Percentiles rank a stretch among this genome's conserved stretches.
phyloP scores from a whole-genome alignment of 2,329 filamentous ascomycete species.

The Rhinocladiella similis region DNA sequence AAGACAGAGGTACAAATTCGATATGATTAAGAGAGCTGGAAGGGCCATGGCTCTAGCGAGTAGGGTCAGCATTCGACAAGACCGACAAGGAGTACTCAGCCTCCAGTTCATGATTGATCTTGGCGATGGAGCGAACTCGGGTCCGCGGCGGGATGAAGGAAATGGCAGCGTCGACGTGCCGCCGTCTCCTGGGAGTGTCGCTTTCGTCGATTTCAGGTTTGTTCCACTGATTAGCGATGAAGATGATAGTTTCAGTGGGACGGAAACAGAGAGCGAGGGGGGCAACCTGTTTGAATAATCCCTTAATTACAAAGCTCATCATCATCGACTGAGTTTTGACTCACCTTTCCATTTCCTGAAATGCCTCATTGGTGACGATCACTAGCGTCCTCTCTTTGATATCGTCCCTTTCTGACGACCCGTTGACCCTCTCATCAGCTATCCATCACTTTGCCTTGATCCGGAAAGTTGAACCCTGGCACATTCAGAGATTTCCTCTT shows the following conservation, averaged over 20 bases:
- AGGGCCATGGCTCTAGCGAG: slow-evolving; percentile 91
- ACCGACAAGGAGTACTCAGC: slow-evolving; percentile 86
- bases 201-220: slow-evolving; percentile 50
- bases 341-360: too few relatives aligned
- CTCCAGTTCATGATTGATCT: slow-evolving; percentile 95
- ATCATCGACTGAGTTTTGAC: neutral
- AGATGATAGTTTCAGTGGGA: slow-evolving; percentile 39
- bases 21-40: slow-evolving; percentile 78
- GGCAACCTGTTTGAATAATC: neutral
- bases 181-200: slow-evolving; percentile 21
- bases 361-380: too few relatives aligned
- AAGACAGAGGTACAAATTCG: slow-evolving; percentile 81
- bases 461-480: too few relatives aligned
- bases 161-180: slow-evolving; percentile 9
- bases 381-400: too few relatives aligned
- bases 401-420: too few relatives aligned
- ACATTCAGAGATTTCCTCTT: too few relatives aligned
- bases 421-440: too few relatives aligned
- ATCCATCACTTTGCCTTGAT: too few relatives aligned
- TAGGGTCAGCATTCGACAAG: slow-evolving; percentile 88
- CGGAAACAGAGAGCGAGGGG: slow-evolving; percentile 17
- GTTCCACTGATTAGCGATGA: slow-evolving; percentile 47
- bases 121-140: slow-evolving; percentile 51
- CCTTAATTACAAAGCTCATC: neutral
- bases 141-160: slow-evolving; percentile 15